These are phyloP conservation scores for Sphagnurus paluster DNA, from an alignment of 1,284 basidiomycete genomes.

Conservation along the genomic window DNA sequence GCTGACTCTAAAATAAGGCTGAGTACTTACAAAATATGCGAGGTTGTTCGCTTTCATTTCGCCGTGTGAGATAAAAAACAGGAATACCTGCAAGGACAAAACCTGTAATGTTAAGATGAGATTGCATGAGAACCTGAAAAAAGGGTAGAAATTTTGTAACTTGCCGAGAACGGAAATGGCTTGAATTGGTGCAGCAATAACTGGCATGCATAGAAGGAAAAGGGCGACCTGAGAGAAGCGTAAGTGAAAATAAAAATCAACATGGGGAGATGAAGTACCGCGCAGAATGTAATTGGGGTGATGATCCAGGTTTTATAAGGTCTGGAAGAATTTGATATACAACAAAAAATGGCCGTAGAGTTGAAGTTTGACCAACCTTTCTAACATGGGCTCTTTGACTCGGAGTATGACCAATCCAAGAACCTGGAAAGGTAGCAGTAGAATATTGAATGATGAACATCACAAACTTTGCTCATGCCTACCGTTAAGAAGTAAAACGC, in stretches of 20 bases:
- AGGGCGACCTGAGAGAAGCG: slow-evolving; percentile 66
- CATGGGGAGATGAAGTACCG: slow-evolving; percentile 47
- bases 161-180: slow-evolving; percentile 83
- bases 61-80: slow-evolving; percentile 80
- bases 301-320: slow-evolving; percentile 92
- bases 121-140: slow-evolving; percentile 7
- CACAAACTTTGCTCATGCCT: slow-evolving; percentile 37
- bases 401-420: slow-evolving; percentile 87
- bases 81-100: slow-evolving; percentile 79
- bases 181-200: slow-evolving; percentile 90
- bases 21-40: slow-evolving; percentile 46
- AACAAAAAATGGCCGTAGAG: background rate
- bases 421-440: too few relatives aligned
- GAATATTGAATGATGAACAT: too few relatives aligned
- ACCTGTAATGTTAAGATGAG: slow-evolving; percentile 40
- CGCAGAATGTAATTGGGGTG: slow-evolving; percentile 91
- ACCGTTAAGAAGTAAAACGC: slow-evolving; percentile 90
- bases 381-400: slow-evolving; percentile 87
- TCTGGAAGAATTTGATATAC: slow-evolving; percentile 37
- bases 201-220: slow-evolving; percentile 93
- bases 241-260: slow-evolving; percentile 10
- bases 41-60: slow-evolving; percentile 45
- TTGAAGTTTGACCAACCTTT: slow-evolving; percentile 49
- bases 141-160: slow-evolving; percentile 23
- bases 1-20: background rate